Conservation (phyloP, 2,329 filamentous ascomycete genomes). For the Talaromyces funiculosus region DNA sequence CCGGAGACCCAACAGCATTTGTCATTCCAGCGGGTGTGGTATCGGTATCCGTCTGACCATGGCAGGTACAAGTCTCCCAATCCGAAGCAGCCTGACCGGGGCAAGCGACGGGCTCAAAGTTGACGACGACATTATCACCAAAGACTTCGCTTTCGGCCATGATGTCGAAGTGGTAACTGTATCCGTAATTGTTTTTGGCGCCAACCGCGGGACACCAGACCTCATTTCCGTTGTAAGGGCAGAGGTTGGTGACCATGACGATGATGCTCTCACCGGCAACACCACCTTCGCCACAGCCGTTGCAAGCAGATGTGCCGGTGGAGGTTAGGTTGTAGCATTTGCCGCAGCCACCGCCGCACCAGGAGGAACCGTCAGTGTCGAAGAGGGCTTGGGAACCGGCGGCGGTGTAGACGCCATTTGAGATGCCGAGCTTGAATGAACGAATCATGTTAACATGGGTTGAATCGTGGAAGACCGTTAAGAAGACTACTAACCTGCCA, state of each 20-base stretch:
- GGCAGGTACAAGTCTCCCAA: constrained; percentile 25
- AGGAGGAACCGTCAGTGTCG: constrained; percentile 18
- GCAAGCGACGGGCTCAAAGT: constrained; percentile 28
- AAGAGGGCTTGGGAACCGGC: constrained; percentile 23
- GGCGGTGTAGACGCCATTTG: constrained; percentile 19
- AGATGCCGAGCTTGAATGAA: background rate
- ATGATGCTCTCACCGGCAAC: constrained; percentile 21
- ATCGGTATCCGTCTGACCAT: constrained; percentile 16
- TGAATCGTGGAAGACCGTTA: too few relatives aligned
- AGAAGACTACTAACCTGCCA: constrained; percentile 26
- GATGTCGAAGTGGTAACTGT: constrained; percentile 35
- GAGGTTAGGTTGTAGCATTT: constrained; percentile 24
- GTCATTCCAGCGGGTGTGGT: constrained; percentile 11
- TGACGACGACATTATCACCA: constrained; percentile 30
- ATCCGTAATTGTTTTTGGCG: constrained; percentile 30
- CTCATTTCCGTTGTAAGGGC: constrained; percentile 31
- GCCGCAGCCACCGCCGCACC: constrained; percentile 24
- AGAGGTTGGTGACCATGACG: constrained; percentile 32
- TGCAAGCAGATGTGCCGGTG: constrained; percentile 18
- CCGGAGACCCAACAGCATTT: background rate
- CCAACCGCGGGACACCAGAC: constrained; percentile 31
- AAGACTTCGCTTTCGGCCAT: constrained; percentile 28
- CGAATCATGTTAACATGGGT: background rate
- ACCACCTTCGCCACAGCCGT: constrained; percentile 20
- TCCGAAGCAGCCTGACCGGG: constrained; percentile 22